Conservation (phyloP, 306 rosid species). For the Lagenaria siceraria region DNA sequence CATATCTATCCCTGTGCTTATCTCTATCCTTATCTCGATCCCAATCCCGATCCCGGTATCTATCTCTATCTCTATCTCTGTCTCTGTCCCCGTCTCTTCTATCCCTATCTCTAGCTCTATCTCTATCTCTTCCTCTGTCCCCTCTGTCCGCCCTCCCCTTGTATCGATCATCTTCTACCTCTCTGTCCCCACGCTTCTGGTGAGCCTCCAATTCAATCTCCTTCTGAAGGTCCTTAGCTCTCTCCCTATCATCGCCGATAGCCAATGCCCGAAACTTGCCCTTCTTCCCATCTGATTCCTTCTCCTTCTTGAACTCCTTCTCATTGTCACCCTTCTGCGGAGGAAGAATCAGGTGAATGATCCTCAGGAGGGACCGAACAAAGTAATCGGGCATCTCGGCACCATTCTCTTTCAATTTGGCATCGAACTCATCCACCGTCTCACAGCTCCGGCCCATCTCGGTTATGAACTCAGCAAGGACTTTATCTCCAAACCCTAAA, state of each 20-base stretch:
- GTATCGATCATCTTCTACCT: slow-evolving; percentile 19
- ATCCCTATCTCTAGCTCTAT: slow-evolving; percentile 19
- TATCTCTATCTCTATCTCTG: slow-evolving; percentile 19
- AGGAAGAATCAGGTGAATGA: slow-evolving; percentile 62
- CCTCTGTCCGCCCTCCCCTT: slow-evolving; percentile 24
- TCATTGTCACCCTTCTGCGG: slow-evolving; percentile 28
- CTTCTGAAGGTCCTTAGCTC: slow-evolving; percentile 46
- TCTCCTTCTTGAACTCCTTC: slow-evolving; percentile 28
- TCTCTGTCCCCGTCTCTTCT: slow-evolving; percentile 26
- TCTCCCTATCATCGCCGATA: slow-evolving; percentile 42
- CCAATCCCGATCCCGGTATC: slow-evolving; percentile 22
- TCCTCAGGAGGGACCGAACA: slow-evolving; percentile 43
- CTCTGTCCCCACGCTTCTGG: slow-evolving; percentile 16
- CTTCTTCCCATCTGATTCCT: slow-evolving; percentile 27
- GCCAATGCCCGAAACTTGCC: slow-evolving; percentile 45
- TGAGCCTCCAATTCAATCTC: slow-evolving; percentile 50
- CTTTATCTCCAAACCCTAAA: slow-evolving; percentile 58
- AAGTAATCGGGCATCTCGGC: slow-evolving; percentile 67
- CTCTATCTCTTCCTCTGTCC: slow-evolving; percentile 21
- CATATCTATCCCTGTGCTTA: slow-evolving; percentile 13
- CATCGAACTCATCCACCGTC: slow-evolving; percentile 45
- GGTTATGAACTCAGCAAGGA: slow-evolving; percentile 62
- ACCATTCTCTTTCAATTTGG: slow-evolving; percentile 52
- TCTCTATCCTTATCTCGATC: slow-evolving; percentile 22
- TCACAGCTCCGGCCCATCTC: slow-evolving; percentile 50